These are phyloP conservation scores for Pythium diclinum DNA, from an alignment of 352 stramenopile species.

Conservation along the genomic window DNA sequence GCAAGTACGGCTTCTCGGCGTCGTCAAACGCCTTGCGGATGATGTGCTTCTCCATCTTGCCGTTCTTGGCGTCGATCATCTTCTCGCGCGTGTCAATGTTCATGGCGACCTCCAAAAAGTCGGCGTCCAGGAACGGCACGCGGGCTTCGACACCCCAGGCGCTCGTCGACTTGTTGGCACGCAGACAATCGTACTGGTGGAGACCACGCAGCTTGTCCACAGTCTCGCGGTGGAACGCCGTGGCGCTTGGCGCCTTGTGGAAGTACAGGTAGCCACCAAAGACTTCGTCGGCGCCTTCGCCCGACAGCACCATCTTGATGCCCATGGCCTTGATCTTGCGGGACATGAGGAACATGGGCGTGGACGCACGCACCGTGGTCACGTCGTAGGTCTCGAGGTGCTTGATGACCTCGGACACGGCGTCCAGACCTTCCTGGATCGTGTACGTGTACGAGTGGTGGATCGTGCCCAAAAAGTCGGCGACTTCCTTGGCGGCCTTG, in stretches of 20 bases:
- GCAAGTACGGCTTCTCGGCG: constrained; percentile 96
- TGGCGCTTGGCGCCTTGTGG: constrained; percentile 96
- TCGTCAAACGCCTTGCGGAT: constrained; percentile 99
- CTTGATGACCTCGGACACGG: constrained; percentile 97
- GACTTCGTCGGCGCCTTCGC: constrained; percentile 97
- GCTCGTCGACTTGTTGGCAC: constrained; percentile 98
- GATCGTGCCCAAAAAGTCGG: constrained; percentile 96
- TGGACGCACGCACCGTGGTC: constrained; percentile 97
- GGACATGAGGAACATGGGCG: constrained; percentile 99
- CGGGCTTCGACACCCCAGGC: constrained; percentile 97
- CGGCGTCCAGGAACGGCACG: constrained; percentile 97
- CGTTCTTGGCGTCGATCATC: constrained; percentile 92
- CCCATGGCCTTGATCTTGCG: constrained; percentile 99
- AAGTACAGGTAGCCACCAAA: constrained; percentile 99
- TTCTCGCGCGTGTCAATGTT: constrained; percentile 97
- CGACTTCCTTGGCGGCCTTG: constrained; percentile 94
- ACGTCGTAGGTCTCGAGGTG: constrained; percentile 98
- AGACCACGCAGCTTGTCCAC: constrained; percentile 96
- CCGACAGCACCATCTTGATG: constrained; percentile 99
- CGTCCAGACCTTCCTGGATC: constrained; percentile 97
- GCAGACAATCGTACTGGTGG: constrained; percentile 98
- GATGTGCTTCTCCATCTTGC: constrained; percentile 98
- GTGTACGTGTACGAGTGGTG: constrained; percentile 99
- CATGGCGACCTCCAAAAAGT: constrained; percentile 98
- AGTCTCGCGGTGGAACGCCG: constrained; percentile 90